These are phyloP conservation scores for Priceomyces medius DNA, from an alignment of 805 yeast species.

Conservation along the genomic window DNA sequence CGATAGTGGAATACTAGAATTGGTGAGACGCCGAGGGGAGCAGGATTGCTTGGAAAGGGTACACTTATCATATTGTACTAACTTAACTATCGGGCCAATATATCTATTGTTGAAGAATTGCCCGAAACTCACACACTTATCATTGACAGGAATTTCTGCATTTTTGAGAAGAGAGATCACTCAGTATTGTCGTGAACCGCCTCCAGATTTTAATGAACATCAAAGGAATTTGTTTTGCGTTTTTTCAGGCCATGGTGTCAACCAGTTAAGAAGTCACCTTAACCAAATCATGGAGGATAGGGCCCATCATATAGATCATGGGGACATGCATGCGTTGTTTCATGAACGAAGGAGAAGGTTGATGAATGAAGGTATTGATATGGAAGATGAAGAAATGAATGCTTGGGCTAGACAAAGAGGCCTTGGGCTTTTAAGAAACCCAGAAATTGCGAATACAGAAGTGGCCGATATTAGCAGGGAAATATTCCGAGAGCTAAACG, in stretches of 20 bases:
- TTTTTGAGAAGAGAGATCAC: slow-evolving; percentile 84
- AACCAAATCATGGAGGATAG: slow-evolving; percentile 43
- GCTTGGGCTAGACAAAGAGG: slow-evolving; percentile 31
- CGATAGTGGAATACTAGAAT: slow-evolving; percentile 73
- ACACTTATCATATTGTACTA: slow-evolving; percentile 87
- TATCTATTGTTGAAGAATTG: slow-evolving; percentile 72
- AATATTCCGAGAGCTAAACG: slow-evolving; percentile 28
- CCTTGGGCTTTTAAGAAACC: slow-evolving; percentile 23
- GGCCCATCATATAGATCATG: slow-evolving; percentile 32
- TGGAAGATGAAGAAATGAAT: slow-evolving; percentile 24
- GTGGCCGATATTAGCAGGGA: slow-evolving; percentile 29
- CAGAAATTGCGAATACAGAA: slow-evolving; percentile 17
- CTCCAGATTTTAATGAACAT: slow-evolving; percentile 83
- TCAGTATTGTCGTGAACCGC: slow-evolving; percentile 86
- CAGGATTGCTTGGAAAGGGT: slow-evolving; percentile 88
- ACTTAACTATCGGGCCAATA: slow-evolving; percentile 76
- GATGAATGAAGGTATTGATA: slow-evolving; percentile 17
- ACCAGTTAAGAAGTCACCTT: slow-evolving; percentile 67
- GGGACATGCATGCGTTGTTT: slow-evolving; percentile 28
- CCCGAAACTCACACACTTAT: slow-evolving; percentile 83
- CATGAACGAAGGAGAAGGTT: slow-evolving; percentile 29
- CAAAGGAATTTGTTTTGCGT: slow-evolving; percentile 89
- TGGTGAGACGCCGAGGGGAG: slow-evolving; percentile 64
- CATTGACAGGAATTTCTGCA: slow-evolving; percentile 89
- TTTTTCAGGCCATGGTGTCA: slow-evolving; percentile 87